phyloP scores from a whole-genome alignment of 176 grass and related monocot species.

The Hordeum marinum region DNA sequence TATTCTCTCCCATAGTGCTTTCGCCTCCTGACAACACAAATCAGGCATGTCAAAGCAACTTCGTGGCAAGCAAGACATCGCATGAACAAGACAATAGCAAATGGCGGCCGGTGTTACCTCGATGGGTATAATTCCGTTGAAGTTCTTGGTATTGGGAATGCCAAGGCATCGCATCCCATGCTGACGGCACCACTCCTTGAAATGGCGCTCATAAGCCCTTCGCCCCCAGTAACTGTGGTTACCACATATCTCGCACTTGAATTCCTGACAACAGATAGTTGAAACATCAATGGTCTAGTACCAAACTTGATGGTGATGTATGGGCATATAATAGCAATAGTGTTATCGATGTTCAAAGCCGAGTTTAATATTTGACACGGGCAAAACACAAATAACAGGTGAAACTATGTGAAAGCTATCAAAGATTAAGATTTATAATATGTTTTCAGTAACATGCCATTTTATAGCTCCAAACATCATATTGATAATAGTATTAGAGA shows the following conservation, averaged over 20 bases:
- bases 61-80: neutral
- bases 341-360: neutral
- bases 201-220: constrained; percentile 92
- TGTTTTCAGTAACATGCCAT: neutral
- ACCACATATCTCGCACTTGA: constrained; percentile 95
- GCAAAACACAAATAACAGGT: neutral
- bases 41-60: neutral
- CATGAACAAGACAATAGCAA: neutral
- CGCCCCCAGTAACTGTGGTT: constrained; percentile 93
- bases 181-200: constrained; percentile 88
- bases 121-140: constrained; percentile 89
- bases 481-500: neutral
- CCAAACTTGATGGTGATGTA: no score
- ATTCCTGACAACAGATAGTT: constrained; percentile 56
- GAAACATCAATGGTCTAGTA: neutral
- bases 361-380: neutral
- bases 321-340: neutral
- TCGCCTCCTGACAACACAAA: constrained; percentile 60
- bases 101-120: constrained; percentile 33
- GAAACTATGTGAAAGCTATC: neutral
- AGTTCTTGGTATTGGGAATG: constrained; percentile 96
- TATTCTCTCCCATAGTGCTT: constrained; percentile 85
- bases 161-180: constrained; percentile 96
- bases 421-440: neutral
- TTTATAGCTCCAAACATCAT: neutral